These are phyloP conservation scores for Neopestalotiopsis rosae DNA, from an alignment of 2,329 filamentous ascomycete species.

Conservation along the genomic window DNA sequence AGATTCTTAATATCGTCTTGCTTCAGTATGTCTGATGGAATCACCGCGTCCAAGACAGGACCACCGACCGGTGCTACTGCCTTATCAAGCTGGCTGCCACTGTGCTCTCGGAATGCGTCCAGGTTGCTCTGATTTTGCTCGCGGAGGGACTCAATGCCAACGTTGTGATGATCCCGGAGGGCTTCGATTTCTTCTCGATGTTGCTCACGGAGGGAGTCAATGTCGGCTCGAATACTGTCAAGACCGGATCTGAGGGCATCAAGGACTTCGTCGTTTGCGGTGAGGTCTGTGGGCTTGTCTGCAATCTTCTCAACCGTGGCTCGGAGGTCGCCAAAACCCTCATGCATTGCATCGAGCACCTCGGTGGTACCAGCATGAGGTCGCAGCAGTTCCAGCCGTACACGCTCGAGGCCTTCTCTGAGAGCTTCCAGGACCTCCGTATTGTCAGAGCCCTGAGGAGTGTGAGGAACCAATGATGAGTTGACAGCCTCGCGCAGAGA, in stretches of 20 bases:
- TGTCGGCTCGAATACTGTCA: conserved; percentile 75
- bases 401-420: conserved; percentile 72
- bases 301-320: conserved; percentile 77
- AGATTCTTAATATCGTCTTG: conserved; percentile 83
- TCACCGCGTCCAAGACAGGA: conserved; percentile 54
- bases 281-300: conserved; percentile 82
- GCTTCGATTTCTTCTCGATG: conserved; percentile 76
- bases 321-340: conserved; percentile 81
- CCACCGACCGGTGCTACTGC: conserved; percentile 52
- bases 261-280: conserved; percentile 86
- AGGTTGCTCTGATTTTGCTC: conserved; percentile 62
- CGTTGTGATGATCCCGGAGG: conserved; percentile 55
- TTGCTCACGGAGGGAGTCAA: conserved; percentile 75
- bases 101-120: conserved; percentile 63
- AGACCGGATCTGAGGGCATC: conserved; percentile 87
- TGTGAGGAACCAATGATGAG: conserved; percentile 67
- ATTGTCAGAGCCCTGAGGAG: conserved; percentile 47
- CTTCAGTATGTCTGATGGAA: conserved; percentile 59
- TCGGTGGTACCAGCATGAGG: conserved; percentile 78
- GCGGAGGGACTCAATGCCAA: conserved; percentile 77
- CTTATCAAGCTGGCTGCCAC: conserved; percentile 35
- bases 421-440: conserved; percentile 75
- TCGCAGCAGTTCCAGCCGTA: conserved; percentile 76
- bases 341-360: conserved; percentile 86
- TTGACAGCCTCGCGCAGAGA: conserved; percentile 81